A percentile compares a stretch with the other conserved stretches of the same genome.
These are phyloP conservation scores for Ustilago tritici DNA, from an alignment of 1,284 basidiomycete genomes.

Conservation along the genomic window DNA sequence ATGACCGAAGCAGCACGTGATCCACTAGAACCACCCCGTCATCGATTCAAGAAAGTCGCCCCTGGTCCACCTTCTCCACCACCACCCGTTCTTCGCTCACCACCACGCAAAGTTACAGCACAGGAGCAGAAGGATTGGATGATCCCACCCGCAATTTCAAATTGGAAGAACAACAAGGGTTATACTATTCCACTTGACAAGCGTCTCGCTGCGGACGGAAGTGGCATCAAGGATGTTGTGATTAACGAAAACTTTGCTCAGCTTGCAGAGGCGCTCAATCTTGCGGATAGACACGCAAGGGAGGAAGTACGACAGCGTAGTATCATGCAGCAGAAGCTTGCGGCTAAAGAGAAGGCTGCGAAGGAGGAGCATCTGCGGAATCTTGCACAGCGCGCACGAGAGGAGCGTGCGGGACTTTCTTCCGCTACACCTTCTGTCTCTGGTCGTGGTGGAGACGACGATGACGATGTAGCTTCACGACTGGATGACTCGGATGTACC, in stretches of 20 bases:
- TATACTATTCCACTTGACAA: conserved; percentile 99
- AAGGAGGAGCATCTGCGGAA: conserved; percentile 96
- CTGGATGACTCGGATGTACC: conserved; percentile 29
- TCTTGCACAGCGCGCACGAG: conserved; percentile 92
- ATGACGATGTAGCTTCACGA: conserved; percentile 19
- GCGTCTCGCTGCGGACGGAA: conserved; percentile 94
- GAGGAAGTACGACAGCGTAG: conserved; percentile 96
- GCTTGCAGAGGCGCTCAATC: conserved; percentile 93
- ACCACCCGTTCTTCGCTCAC: conserved; percentile 94
- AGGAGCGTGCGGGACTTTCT: conserved; percentile 85
- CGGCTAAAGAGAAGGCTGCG: conserved; percentile 95
- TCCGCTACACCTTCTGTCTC: conserved; percentile 47
- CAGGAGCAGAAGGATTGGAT: conserved; percentile 99
- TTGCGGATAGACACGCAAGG: conserved; percentile 97
- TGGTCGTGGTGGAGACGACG: conserved; percentile 26
- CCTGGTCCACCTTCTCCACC: conserved; percentile 94
- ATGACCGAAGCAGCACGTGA: conserved; percentile 86
- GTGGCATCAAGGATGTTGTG: conserved; percentile 95
- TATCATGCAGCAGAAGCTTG: conserved; percentile 97
- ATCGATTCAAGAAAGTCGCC: conserved; percentile 99
- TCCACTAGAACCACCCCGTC: conserved; percentile 93
- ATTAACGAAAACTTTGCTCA: conserved; percentile 99
- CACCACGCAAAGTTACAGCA: conserved; percentile 93
- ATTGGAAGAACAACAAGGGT: conserved; percentile 99
- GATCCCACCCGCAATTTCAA: conserved; percentile 99